Evolutionary conservation across 345 rosid species (phyloP), one percentile per base, ranked within the genome.

Genomic region (Erucastrum elatum): DNA sequence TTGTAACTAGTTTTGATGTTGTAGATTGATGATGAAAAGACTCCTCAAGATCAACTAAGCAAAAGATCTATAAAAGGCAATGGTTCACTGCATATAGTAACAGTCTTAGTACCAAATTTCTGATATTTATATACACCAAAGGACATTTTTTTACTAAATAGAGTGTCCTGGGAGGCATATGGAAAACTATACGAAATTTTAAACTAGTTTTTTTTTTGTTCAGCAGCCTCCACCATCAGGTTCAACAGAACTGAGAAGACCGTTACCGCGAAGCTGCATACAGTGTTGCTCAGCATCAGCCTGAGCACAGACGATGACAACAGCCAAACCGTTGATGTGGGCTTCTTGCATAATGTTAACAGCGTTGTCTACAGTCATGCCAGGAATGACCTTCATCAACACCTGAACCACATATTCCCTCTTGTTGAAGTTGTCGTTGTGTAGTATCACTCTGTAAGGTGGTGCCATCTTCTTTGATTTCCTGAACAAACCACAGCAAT

Each of bases 311-410:
- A 93, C 89, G 31, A 95, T 95, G 63, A 95, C 98, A 70, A 93
- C 98, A 0, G 99, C 84, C 75, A 93, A 21, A 30, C 97, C 99
- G 76, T 93, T 95, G 85, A 85, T 44, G 77, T 95, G 97, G 27
- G 99, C 99, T 84, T 91, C 99, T 87, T 95, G 98, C 98, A 95
- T 95, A 68, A 95, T 90, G 64, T 95, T 95, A 26, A 92, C 94
- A 0, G 99, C 98, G 56, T 83, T 95, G 86, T 95, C 99, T 7
- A 95, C 78, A 4, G 99, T 91, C 99, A 95, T 95, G 10, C 97
- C 93, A 0, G 94, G 95, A 74, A 93, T 95, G 27, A 93, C 97
- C 76, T 95, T 95, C 98, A 95, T 91, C 86, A 95, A 72, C 11
- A 95, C 99, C 82, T 92, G 97, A 51, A 95, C 99, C 1, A 92